Percentiles rank a stretch among this genome's conserved stretches.
Evolutionary conservation across 148 eudicot species (phyloP).

Genomic region (Diospyros kaki): DNA sequence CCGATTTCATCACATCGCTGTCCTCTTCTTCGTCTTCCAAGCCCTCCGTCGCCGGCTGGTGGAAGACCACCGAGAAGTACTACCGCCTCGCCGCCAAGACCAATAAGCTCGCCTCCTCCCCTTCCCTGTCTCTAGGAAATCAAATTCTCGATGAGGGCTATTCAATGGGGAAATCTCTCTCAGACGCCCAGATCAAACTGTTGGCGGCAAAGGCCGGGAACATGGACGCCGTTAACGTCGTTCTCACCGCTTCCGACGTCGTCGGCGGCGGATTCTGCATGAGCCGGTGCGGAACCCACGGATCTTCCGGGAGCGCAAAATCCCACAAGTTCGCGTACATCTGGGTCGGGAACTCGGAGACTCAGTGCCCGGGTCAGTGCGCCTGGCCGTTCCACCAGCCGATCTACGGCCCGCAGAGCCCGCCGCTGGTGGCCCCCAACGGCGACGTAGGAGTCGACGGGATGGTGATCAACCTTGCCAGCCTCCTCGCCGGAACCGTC

Average conservation of each 20-base stretch:
- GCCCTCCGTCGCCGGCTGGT: slow-evolving; percentile 13
- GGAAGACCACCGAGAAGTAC: slow-evolving; percentile 17
- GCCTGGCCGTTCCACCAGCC: slow-evolving; percentile 41
- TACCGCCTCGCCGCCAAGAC: slow-evolving; percentile 2
- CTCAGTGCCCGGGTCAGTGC: slow-evolving; percentile 7
- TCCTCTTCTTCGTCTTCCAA: slow-evolving; percentile 3
- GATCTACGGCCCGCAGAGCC: slow-evolving; percentile 43
- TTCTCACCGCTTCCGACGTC: neutral
- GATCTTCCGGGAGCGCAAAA: neutral
- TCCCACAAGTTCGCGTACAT: slow-evolving; percentile 21
- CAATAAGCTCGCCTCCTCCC: neutral
- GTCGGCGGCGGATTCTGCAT: neutral
- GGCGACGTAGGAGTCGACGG: slow-evolving; percentile 44
- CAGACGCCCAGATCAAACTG: neutral
- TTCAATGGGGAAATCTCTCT: slow-evolving; percentile 1
- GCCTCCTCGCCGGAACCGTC: slow-evolving; percentile 33
- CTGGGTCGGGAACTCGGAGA: slow-evolving; percentile 34
- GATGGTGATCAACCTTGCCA: slow-evolving; percentile 38
- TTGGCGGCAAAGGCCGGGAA: neutral
- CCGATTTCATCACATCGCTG: slow-evolving; percentile 12
- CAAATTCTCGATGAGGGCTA: slow-evolving; percentile 10
- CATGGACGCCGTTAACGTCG: neutral
- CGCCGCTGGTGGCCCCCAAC: slow-evolving; percentile 37
- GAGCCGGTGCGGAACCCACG: neutral
- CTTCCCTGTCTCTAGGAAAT: neutral